Percentiles rank a stretch among this genome's conserved stretches.
These are phyloP conservation scores for Lizonia empirigonia DNA, from an alignment of 2,329 filamentous ascomycete species.

Conservation along the genomic window DNA sequence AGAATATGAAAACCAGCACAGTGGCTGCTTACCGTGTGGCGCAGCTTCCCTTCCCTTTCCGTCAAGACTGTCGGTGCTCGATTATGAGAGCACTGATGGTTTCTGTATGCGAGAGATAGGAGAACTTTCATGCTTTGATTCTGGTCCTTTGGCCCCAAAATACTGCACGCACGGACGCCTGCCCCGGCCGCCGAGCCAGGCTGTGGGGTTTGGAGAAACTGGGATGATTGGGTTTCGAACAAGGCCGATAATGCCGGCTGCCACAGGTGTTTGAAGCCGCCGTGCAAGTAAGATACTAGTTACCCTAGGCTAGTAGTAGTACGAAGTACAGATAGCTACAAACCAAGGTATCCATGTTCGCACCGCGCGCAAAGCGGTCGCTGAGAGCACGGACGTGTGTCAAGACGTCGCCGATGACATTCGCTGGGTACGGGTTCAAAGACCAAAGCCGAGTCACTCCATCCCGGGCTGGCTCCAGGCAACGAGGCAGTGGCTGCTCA, in stretches of 20 bases:
- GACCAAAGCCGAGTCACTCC: not conserved
- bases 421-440: constrained; percentile 8
- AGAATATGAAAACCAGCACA: too few relatives aligned
- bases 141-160: constrained; percentile 2
- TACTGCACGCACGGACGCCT: not conserved
- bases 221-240: constrained; percentile 12
- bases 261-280: not conserved
- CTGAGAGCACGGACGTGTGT: not conserved
- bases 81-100: not conserved
- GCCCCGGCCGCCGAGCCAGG: constrained; percentile 16
- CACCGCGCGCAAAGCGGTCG: not conserved
- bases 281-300: not conserved
- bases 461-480: constrained; percentile 12
- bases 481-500: constrained; percentile 16
- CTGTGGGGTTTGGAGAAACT: constrained; percentile 9
- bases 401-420: not conserved
- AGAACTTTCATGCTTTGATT: constrained; percentile 1
- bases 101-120: not conserved
- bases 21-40: too few relatives aligned
- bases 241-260: not conserved
- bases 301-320: not conserved
- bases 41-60: too few relatives aligned
- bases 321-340: too few relatives aligned
- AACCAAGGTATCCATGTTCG: not conserved
- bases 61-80: too few relatives aligned